Percentiles rank a stretch among this genome's conserved stretches.
Evolutionary conservation across 75 land plant genomes (phyloP).

Genomic region (Adiantum capillusveneris): DNA sequence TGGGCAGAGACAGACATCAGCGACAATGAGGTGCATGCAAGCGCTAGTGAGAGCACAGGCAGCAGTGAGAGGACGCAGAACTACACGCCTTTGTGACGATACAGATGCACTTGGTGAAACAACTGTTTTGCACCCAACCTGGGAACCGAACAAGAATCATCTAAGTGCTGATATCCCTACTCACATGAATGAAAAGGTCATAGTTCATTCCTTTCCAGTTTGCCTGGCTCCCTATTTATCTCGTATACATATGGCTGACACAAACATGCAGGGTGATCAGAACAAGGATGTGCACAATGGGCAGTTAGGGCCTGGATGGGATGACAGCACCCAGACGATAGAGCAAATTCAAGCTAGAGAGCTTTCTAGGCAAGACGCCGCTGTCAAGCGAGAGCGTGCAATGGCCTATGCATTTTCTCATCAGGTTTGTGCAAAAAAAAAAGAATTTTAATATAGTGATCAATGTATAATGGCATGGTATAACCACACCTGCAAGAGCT

Average conservation of each 20-base stretch:
- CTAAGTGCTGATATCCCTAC: too few relatives aligned
- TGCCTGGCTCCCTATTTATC: too few relatives aligned
- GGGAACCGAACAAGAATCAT: too few relatives aligned
- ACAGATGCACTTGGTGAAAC: background rate
- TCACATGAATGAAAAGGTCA: too few relatives aligned
- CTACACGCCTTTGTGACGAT: constrained; percentile 46
- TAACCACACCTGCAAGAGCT: too few relatives aligned
- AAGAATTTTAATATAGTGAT: too few relatives aligned
- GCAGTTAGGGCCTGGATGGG: constrained; percentile 30
- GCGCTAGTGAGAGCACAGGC: constrained; percentile 61
- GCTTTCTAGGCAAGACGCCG: constrained; percentile 53
- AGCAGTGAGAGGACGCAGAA: constrained; percentile 50
- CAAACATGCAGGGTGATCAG: too few relatives aligned
- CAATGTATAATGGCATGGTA: too few relatives aligned
- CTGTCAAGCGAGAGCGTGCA: constrained; percentile 72
- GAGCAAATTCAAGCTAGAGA: constrained; percentile 65
- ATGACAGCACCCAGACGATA: constrained; percentile 60
- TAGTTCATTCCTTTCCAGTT: too few relatives aligned
- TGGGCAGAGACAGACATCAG: constrained; percentile 56
- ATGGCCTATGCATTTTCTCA: constrained; percentile 84
- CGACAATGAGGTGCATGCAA: constrained; percentile 66
- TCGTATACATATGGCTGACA: too few relatives aligned
- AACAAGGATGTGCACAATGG: too few relatives aligned
- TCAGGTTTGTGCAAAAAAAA: constrained; percentile 47
- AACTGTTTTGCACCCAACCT: too few relatives aligned